A percentile compares a stretch with the other conserved stretches of the same genome.
Conservation (phyloP, 2,329 filamentous ascomycete genomes). For the Nothophoma quercina region DNA sequence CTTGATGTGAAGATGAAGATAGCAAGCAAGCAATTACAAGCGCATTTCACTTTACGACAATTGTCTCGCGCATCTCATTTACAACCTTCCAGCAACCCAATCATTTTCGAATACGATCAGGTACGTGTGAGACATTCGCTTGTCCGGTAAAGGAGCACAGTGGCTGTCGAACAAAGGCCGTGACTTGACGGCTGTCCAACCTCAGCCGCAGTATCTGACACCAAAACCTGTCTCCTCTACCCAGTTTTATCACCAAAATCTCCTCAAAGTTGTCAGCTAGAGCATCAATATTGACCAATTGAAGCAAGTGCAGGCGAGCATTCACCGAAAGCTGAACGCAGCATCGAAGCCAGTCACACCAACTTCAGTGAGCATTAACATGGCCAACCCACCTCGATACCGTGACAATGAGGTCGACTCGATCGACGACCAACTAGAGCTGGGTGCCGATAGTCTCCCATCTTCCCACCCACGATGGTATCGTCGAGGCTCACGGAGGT, state of each 20-base stretch:
- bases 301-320: neutral
- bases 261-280: neutral
- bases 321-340: neutral
- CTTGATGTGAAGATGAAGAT: neutral
- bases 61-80: neutral
- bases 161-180: neutral
- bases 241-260: neutral
- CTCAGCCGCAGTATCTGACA: neutral
- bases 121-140: neutral
- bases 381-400: neutral
- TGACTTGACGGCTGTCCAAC: neutral
- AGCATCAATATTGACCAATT: neutral
- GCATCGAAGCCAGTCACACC: neutral
- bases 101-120: neutral
- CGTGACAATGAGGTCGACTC: neutral
- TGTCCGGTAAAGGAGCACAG: neutral
- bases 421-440: neutral
- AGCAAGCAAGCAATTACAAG: too few relatives aligned
- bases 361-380: too few relatives aligned
- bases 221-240: neutral
- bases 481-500: neutral
- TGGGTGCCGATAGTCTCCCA: neutral
- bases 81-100: neutral
- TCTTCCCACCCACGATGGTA: constrained; percentile 1
- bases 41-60: neutral